Conservation (phyloP, 2,329 filamentous ascomycete genomes). For the Calycina marina region DNA sequence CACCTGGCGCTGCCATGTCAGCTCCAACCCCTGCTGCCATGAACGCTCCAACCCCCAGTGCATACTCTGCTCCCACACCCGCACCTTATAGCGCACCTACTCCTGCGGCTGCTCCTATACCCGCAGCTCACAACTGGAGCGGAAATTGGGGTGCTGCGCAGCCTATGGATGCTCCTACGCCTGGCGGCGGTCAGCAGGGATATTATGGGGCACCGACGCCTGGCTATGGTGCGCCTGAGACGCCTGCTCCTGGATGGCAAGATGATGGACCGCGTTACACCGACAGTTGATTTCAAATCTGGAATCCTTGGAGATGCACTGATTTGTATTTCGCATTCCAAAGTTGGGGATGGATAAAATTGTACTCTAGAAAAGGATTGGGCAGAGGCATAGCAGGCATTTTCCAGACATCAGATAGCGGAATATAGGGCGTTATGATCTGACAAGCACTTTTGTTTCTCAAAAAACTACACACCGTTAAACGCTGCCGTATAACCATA, state of each 20-base stretch:
- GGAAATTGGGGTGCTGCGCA: constrained; percentile 28
- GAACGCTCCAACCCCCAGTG: constrained; percentile 59
- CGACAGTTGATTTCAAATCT: too few species aligned
- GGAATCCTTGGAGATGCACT: too few species aligned
- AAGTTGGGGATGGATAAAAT: too few species aligned
- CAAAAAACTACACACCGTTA: too few species aligned
- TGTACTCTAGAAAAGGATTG: too few species aligned
- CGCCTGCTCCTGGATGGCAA: constrained; percentile 36
- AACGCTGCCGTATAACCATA: too few species aligned
- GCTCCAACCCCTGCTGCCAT: constrained; percentile 47
- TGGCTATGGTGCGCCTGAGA: constrained; percentile 34
- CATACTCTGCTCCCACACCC: constrained; percentile 33
- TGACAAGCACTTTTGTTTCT: too few species aligned
- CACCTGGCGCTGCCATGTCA: constrained; percentile 43
- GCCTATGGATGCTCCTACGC: constrained; percentile 35
- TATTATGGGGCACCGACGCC: constrained; percentile 22
- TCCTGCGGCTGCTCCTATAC: constrained; percentile 49
- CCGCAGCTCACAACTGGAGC: constrained; percentile 42
- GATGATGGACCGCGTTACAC: constrained; percentile 29
- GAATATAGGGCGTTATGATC: too few species aligned
- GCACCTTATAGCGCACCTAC: constrained; percentile 34
- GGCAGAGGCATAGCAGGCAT: too few species aligned
- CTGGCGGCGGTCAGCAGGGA: constrained; percentile 24
- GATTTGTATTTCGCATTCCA: too few species aligned
- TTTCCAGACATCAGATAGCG: too few species aligned